Conservation (phyloP, 495 filamentous ascomycete genomes). For the Cetradonia linearis region DNA sequence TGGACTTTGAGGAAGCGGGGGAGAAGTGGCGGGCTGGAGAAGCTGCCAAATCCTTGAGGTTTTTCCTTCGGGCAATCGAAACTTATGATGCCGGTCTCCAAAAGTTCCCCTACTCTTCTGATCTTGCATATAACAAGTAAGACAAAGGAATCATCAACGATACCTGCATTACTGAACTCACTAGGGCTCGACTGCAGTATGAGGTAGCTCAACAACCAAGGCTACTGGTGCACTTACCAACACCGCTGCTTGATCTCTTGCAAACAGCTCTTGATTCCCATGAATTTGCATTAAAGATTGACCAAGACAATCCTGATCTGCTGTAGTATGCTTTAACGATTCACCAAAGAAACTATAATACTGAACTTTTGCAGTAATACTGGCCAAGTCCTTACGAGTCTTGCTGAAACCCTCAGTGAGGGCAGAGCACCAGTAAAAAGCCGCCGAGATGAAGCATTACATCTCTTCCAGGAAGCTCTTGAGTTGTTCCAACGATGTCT, state of each 20-base stretch:
- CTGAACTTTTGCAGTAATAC: conserved; percentile 39
- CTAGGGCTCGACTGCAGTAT: conserved; percentile 17
- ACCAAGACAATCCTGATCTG: conserved; percentile 52
- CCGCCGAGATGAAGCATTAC: conserved; percentile 33
- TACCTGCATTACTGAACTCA: not conserved
- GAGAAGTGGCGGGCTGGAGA: conserved; percentile 69
- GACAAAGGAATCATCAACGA: conserved; percentile 14
- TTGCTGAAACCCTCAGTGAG: conserved; percentile 49
- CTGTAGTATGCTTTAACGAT: conserved; percentile 38
- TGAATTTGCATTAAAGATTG: conserved; percentile 45
- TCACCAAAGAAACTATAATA: not conserved
- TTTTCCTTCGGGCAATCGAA: conserved; percentile 56
- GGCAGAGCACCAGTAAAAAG: conserved; percentile 35
- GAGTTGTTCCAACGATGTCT: conserved; percentile 55
- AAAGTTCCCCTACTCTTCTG: conserved; percentile 48
- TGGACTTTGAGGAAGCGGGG: conserved; percentile 56
- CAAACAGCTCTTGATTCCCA: conserved; percentile 50
- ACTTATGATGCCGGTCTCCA: conserved; percentile 52
- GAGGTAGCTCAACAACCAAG: conserved; percentile 28
- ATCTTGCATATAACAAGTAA: conserved; percentile 67
- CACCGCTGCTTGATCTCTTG: conserved; percentile 42
- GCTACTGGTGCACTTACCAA: conserved; percentile 44
- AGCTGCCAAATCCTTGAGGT: conserved; percentile 55
- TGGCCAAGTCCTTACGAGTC: conserved; percentile 53
- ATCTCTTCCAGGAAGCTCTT: conserved; percentile 50